Evolutionary conservation across 2,329 filamentous ascomycete genomes (phyloP).

Genomic region (Sphaerostilbella broomeana): DNA sequence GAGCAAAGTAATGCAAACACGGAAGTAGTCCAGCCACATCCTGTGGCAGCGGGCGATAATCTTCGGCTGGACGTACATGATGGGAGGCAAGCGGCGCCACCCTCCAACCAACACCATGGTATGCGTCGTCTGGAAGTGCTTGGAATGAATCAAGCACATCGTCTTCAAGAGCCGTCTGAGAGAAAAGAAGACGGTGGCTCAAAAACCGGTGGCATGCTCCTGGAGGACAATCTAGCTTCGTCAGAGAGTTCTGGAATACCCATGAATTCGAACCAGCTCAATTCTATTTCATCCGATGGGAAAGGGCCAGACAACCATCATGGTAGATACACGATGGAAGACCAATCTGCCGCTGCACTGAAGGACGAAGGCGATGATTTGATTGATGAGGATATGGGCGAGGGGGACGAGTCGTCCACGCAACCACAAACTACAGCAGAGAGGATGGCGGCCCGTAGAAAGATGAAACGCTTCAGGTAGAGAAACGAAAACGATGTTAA

Average conservation of each 20-base stretch:
- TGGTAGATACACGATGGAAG: slow-evolving; percentile 9
- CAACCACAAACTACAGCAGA: slow-evolving; percentile 50
- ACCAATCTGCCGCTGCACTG: not conserved
- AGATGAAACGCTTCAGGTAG: slow-evolving; percentile 78
- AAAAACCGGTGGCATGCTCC: slow-evolving; percentile 3
- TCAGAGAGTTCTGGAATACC: slow-evolving; percentile 34
- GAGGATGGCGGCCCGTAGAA: slow-evolving; percentile 50
- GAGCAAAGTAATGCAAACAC: slow-evolving; percentile 32
- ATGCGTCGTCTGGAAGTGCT: slow-evolving; percentile 37
- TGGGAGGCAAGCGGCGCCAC: slow-evolving; percentile 43
- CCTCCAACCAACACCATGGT: slow-evolving; percentile 30
- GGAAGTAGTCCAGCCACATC: slow-evolving; percentile 17
- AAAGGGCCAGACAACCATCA: not conserved
- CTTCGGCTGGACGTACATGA: slow-evolving; percentile 59
- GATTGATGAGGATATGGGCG: slow-evolving; percentile 53
- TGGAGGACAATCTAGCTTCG: slow-evolving; percentile 27
- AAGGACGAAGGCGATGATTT: slow-evolving; percentile 45
- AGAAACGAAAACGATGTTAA: not conserved
- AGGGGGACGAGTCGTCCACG: slow-evolving; percentile 31
- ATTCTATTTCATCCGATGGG: slow-evolving; percentile 21
- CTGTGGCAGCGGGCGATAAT: slow-evolving; percentile 29
- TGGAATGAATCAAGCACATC: slow-evolving; percentile 31
- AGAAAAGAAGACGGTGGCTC: slow-evolving; percentile 7
- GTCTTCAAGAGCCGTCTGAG: slow-evolving; percentile 8
- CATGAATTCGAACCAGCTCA: slow-evolving; percentile 35